These are phyloP conservation scores for Chalaropsis ovoidea DNA, from an alignment of 2,329 filamentous ascomycete species.

Conservation along the genomic window DNA sequence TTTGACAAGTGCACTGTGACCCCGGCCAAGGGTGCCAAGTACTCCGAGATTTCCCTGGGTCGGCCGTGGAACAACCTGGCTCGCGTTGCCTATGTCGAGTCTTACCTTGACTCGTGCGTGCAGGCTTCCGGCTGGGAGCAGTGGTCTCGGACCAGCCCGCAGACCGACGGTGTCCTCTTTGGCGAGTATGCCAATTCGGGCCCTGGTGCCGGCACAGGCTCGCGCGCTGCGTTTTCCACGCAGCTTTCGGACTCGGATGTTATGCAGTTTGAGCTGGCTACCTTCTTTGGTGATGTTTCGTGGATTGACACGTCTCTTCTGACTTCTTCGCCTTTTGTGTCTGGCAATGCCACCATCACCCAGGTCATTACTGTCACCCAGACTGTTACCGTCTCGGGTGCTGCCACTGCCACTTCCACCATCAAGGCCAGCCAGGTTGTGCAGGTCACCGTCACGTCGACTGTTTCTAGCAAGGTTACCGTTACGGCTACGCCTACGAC, in stretches of 20 bases:
- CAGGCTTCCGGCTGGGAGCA: slow-evolving; percentile 49
- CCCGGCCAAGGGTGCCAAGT: slow-evolving; percentile 33
- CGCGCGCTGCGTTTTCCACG: slow-evolving; percentile 39
- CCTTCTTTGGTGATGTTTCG: slow-evolving; percentile 13
- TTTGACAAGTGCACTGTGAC: slow-evolving; percentile 31
- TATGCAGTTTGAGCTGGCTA: slow-evolving; percentile 14
- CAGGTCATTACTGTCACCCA: slow-evolving; percentile 10
- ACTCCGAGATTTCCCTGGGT: slow-evolving; percentile 33
- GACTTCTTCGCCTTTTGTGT: slow-evolving; percentile 13
- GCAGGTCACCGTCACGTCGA: slow-evolving; percentile 2
- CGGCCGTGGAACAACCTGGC: slow-evolving; percentile 41
- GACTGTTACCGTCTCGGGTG: slow-evolving; percentile 2
- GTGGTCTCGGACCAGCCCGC: slow-evolving; percentile 43
- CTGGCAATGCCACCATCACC: slow-evolving; percentile 15
- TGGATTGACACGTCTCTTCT: slow-evolving; percentile 15
- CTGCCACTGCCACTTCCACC: not conserved
- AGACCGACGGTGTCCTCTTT: slow-evolving; percentile 45
- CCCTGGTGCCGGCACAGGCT: slow-evolving; percentile 41
- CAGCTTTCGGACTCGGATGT: slow-evolving; percentile 29
- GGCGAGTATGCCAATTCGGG: slow-evolving; percentile 53
- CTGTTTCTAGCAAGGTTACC: not conserved
- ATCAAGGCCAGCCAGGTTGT: not conserved
- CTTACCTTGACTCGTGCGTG: slow-evolving; percentile 44
- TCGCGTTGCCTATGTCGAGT: slow-evolving; percentile 42
- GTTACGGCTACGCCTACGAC: not conserved